These are phyloP conservation scores for Lasiosphaeria miniovina DNA, from an alignment of 495 filamentous ascomycete genomes.

Conservation along the genomic window DNA sequence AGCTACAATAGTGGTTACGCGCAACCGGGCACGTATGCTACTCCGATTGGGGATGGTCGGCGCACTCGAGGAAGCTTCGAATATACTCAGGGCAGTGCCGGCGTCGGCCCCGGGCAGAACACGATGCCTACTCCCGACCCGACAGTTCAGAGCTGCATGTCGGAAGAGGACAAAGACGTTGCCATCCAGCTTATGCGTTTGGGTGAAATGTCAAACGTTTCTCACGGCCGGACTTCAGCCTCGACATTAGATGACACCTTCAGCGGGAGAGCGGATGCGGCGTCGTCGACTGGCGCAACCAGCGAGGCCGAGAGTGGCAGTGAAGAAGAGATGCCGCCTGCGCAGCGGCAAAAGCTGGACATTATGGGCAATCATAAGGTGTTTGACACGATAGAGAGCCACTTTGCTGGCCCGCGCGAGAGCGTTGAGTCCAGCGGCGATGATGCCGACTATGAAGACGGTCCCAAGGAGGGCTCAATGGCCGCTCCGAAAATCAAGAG, in stretches of 20 bases:
- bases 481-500: constrained; percentile 37
- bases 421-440: constrained; percentile 72
- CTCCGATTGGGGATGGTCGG: constrained; percentile 58
- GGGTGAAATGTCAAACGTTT: constrained; percentile 86
- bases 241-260: constrained; percentile 90
- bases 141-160: constrained; percentile 90
- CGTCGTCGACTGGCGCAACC: constrained; percentile 79
- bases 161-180: constrained; percentile 97
- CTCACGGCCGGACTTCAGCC: constrained; percentile 85
- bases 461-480: constrained; percentile 29
- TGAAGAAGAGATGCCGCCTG: constrained; percentile 65
- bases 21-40: constrained; percentile 47
- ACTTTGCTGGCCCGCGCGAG: constrained; percentile 61
- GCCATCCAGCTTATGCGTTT: constrained; percentile 93
- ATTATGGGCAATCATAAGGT: constrained; percentile 40
- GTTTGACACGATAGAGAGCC: constrained; percentile 57
- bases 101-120: constrained; percentile 39
- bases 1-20: constrained; percentile 58
- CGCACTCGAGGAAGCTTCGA: constrained; percentile 63
- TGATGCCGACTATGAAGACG: constrained; percentile 61
- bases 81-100: constrained; percentile 38
- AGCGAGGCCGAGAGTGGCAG: constrained; percentile 75
- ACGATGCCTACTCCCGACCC: constrained; percentile 89
- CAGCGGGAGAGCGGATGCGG: constrained; percentile 79
- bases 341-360: constrained; percentile 61